These are phyloP conservation scores for Orbilia blumenaviensis DNA, from an alignment of 2,329 filamentous ascomycete species.

Conservation along the genomic window DNA sequence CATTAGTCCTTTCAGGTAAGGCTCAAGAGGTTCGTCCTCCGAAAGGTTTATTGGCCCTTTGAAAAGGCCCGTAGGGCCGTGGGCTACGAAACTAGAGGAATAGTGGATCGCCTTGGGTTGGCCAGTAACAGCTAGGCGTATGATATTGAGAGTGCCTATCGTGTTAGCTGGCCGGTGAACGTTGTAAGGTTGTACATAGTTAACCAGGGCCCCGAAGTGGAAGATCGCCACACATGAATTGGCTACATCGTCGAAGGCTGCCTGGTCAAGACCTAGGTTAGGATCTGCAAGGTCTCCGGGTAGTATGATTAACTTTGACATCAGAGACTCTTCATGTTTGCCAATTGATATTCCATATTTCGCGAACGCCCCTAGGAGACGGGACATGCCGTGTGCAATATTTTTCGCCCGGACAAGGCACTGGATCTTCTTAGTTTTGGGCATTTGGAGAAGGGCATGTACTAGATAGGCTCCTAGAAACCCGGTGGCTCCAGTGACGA, in stretches of 20 bases:
- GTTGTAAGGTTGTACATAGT: slow-evolving; percentile 12
- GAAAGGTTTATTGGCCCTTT: background rate
- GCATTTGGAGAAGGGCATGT: slow-evolving; percentile 16
- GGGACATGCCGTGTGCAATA: slow-evolving; percentile 2
- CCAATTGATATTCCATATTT: background rate
- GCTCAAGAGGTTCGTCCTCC: slow-evolving; percentile 10
- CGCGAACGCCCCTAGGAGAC: background rate
- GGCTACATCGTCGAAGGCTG: background rate
- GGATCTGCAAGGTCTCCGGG: slow-evolving; percentile 12
- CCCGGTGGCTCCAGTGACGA: slow-evolving; percentile 15
- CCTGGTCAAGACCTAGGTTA: background rate
- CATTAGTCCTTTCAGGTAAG: background rate
- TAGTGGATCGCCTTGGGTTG: slow-evolving; percentile 14
- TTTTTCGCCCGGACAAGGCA: slow-evolving; percentile 10
- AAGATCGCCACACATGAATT: slow-evolving; percentile 2
- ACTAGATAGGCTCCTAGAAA: slow-evolving; percentile 11
- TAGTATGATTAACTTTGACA: background rate
- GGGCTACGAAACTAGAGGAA: slow-evolving; percentile 8
- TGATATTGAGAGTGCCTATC: slow-evolving; percentile 20
- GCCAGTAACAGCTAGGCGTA: slow-evolving; percentile 2
- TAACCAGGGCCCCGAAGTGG: slow-evolving; percentile 11
- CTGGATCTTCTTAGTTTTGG: slow-evolving; percentile 1
- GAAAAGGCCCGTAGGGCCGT: slow-evolving; percentile 13
- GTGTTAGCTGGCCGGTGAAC: slow-evolving; percentile 9
- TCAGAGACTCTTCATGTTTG: background rate